phyloP scores from a whole-genome alignment of 1,284 basidiomycete genomes.

The Sporisorium scitamineum region DNA sequence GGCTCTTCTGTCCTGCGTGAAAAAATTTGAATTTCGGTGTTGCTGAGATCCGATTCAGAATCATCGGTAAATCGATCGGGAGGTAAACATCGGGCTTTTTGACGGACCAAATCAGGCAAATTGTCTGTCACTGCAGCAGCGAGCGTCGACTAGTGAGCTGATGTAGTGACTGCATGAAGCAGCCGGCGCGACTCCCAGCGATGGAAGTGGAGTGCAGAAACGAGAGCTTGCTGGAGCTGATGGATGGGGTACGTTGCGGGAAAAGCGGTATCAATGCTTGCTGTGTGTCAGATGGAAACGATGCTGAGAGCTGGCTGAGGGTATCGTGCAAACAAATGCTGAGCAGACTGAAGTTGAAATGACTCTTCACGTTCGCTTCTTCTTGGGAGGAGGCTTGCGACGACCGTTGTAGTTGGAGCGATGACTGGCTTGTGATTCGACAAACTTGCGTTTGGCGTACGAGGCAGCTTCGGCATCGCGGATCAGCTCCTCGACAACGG shows the following conservation, averaged over 20 bases:
- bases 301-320: slow-evolving; percentile 1
- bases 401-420: slow-evolving; percentile 42
- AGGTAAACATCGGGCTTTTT: background rate
- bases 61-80: background rate
- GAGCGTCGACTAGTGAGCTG: background rate
- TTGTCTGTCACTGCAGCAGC: background rate
- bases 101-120: background rate
- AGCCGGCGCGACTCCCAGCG: background rate
- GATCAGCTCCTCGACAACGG: slow-evolving; percentile 88
- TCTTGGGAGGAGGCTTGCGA: slow-evolving; percentile 42
- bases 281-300: background rate
- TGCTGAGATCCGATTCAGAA: background rate
- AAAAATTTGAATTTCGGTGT: slow-evolving; percentile 8
- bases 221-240: too few relatives aligned
- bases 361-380: slow-evolving; percentile 20
- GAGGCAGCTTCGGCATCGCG: slow-evolving; percentile 85
- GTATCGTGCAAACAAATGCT: slow-evolving; percentile 15
- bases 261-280: background rate
- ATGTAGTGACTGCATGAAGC: background rate
- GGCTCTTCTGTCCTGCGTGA: background rate
- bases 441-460: slow-evolving; percentile 94
- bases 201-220: background rate
- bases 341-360: background rate
- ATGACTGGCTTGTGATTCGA: slow-evolving; percentile 72
- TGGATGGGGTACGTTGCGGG: background rate